Percentiles rank a stretch among this genome's conserved stretches.
Evolutionary conservation across 2,329 filamentous ascomycete genomes (phyloP).

Genomic region (Claviceps maximensis): DNA sequence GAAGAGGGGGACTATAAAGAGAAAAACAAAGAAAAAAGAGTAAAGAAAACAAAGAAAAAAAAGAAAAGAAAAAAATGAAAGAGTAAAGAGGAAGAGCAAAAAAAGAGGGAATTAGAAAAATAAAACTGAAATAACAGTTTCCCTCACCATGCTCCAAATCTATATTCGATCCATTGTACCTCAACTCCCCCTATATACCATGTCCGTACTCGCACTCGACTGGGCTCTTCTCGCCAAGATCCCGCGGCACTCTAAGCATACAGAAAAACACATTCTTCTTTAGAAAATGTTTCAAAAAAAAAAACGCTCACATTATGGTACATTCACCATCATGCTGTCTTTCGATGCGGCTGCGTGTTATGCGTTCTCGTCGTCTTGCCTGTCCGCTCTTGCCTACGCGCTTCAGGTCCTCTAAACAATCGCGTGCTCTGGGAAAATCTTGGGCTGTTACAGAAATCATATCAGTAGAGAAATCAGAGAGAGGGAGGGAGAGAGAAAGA

Average conservation of each 20-base stretch:
- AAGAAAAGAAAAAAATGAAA: not conserved
- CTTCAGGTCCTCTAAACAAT: slow-evolving; percentile 86
- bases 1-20: not conserved
- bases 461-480: not conserved
- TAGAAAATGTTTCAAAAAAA: not conserved
- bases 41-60: not conserved
- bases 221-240: too few relatives aligned
- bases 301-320: slow-evolving; percentile 53
- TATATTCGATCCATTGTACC: not conserved
- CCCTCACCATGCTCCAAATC: not conserved
- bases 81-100: not conserved
- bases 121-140: not conserved
- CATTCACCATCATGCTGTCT: slow-evolving; percentile 86
- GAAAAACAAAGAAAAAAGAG: not conserved
- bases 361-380: slow-evolving; percentile 61
- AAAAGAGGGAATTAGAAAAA: not conserved
- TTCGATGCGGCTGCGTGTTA: slow-evolving; percentile 69
- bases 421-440: slow-evolving; percentile 85
- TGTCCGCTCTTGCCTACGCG: slow-evolving; percentile 53
- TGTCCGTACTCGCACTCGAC: too few relatives aligned
- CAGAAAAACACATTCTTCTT: too few relatives aligned
- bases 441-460: slow-evolving; percentile 47
- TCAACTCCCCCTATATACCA: not conserved
- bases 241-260: too few relatives aligned
- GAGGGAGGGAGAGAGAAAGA: not conserved